A percentile compares a stretch with the other conserved stretches of the same genome.
These are phyloP conservation scores for Penicillium paneum DNA, from an alignment of 2,329 filamentous ascomycete genomes.

Conservation along the genomic window DNA sequence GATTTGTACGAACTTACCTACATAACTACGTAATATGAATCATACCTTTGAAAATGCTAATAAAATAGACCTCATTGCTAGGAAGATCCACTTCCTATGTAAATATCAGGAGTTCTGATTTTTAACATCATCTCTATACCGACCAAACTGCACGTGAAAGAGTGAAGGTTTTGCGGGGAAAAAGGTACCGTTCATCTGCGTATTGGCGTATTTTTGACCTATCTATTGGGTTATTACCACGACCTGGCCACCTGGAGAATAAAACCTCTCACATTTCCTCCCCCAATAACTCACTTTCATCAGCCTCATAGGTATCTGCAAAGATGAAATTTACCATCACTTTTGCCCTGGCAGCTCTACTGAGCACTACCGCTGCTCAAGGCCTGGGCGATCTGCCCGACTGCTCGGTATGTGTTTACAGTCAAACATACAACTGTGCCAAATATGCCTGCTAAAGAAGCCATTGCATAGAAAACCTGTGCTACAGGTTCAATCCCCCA, in stretches of 20 bases:
- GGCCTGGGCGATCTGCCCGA: slow-evolving; percentile 45
- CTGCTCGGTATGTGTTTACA: slow-evolving; percentile 53
- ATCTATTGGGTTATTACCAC: slow-evolving; percentile 1
- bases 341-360: slow-evolving; percentile 54
- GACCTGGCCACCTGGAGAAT: neutral
- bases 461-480: slow-evolving; percentile 33
- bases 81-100: neutral
- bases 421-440: too few relatives aligned
- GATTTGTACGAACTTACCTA: too few relatives aligned
- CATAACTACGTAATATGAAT: slow-evolving; percentile 46
- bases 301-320: neutral
- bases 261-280: neutral
- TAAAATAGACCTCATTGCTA: neutral
- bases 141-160: neutral
- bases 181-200: neutral
- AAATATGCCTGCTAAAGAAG: slow-evolving; percentile 5
- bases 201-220: slow-evolving; percentile 1
- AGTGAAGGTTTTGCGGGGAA: neutral
- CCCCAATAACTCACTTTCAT: neutral
- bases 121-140: neutral
- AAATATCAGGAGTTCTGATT: neutral
- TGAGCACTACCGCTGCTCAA: slow-evolving; percentile 49
- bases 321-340: slow-evolving; percentile 52
- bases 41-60: slow-evolving; percentile 43
- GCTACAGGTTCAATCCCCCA: slow-evolving; percentile 43